Base-by-base conservation (phyloP, 257 asterid species). In the Nicotiana obtusifolia region DNA sequence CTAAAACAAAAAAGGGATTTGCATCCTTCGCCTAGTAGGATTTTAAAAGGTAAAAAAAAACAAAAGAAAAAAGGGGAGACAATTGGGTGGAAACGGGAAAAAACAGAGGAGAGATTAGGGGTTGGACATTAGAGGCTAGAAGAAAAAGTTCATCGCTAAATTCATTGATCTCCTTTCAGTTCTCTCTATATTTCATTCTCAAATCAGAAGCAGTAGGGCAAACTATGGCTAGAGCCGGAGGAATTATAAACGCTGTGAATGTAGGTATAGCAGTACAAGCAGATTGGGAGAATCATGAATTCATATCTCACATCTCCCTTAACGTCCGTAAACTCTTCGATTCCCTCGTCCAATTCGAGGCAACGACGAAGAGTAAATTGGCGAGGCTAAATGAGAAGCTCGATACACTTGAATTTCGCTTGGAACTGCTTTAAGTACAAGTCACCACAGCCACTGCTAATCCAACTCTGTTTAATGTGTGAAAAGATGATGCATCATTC, bases 211-310 rank as follows among this genome's bases (percentile, higher is more conserved):
- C 5, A 57, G 56, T n/a, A 41, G 17, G 33, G 56, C 1, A 17
- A 26, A 24, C 19, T 82, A 95, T 95, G 98, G 98, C 95, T 5
- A 85, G 97, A 71, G 99, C 97, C 0, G 99, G 99, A 3, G 98
- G 98, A 22, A 92, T 93, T 84, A 90, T 96, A 59, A 93, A 90
- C 41, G 99, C 98, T 2, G 98, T 95, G 52, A 95, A 91, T 84
- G 97, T 95, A 7, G 99, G 98, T 22, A 95, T 95, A 56, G 99
- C 99, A 57, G 99, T 95, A 10, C 98, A 95, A 90, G 99, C 99
- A 22, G 99, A 95, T 79, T 95, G 99, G 99, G 99, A 95, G 80
- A 93, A 92, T 78, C 94, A 97, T 30, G 97, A 94, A 77, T 94
- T 94, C 89, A 90, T 94, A 82, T 94, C 98, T 17, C 92, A 92